Percentiles rank a stretch among this genome's conserved stretches.
Conservation (phyloP, 805 yeast genomes). For the Debaryomyces hansenii region DNA sequence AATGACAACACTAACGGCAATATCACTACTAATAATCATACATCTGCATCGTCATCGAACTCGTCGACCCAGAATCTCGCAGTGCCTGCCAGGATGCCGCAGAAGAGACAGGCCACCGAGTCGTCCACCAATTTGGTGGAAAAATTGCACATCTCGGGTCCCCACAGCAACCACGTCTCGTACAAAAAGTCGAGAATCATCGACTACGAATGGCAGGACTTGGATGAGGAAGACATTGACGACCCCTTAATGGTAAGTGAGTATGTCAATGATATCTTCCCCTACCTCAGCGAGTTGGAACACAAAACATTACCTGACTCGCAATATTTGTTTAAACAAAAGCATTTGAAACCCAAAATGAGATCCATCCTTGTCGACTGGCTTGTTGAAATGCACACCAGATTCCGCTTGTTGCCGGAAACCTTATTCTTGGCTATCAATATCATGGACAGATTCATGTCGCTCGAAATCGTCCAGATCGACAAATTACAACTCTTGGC, state of each 20-base stretch:
- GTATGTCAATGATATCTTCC: slow-evolving; percentile 85
- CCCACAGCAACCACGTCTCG: slow-evolving; percentile 13
- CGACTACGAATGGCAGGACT: slow-evolving; percentile 66
- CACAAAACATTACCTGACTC: slow-evolving; percentile 69
- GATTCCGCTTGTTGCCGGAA: slow-evolving; percentile 82
- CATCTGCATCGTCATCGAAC: slow-evolving; percentile 3
- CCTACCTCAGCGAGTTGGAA: slow-evolving; percentile 73
- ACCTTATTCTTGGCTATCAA: slow-evolving; percentile 81
- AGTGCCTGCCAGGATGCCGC: slow-evolving; percentile 38
- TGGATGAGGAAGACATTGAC: slow-evolving; percentile 67
- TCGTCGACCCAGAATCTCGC: slow-evolving; percentile 10
- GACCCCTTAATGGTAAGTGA: slow-evolving; percentile 90
- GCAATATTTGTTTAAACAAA: slow-evolving; percentile 64
- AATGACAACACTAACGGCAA: background rate
- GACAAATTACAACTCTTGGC: slow-evolving; percentile 83
- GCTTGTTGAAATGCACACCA: slow-evolving; percentile 85
- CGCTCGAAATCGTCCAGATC: slow-evolving; percentile 69
- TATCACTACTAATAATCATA: slow-evolving; percentile 4
- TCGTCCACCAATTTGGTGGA: slow-evolving; percentile 46
- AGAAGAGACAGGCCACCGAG: slow-evolving; percentile 59
- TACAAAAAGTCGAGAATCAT: slow-evolving; percentile 38
- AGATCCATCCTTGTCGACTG: slow-evolving; percentile 89
- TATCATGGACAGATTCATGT: slow-evolving; percentile 84
- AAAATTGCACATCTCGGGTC: slow-evolving; percentile 22
- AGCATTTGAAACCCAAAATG: slow-evolving; percentile 74